phyloP scores from a whole-genome alignment of 768 basidiomycete species.

The Clitopilus passeckerianus region DNA sequence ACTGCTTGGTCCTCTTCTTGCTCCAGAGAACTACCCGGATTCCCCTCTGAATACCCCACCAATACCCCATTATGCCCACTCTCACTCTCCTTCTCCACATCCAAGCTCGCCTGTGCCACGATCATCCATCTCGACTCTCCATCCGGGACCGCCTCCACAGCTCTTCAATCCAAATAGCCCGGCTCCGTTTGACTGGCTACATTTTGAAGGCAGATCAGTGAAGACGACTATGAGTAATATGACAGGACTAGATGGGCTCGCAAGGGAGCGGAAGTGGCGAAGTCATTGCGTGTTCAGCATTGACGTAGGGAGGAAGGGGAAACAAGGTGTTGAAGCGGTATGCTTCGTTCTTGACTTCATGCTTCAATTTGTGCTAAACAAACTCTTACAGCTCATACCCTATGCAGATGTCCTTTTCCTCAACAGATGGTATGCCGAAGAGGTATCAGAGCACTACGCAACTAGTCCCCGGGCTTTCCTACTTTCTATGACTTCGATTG shows the following conservation, averaged over 20 bases:
- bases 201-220: slow-evolving; percentile 78
- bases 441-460: slow-evolving; percentile 53
- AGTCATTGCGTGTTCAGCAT: slow-evolving; percentile 78
- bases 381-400: slow-evolving; percentile 58
- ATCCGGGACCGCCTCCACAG: slow-evolving; percentile 22
- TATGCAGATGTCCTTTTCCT: slow-evolving; percentile 83
- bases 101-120: slow-evolving; percentile 18
- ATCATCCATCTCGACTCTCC: slow-evolving; percentile 2
- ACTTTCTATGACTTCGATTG: slow-evolving; percentile 63
- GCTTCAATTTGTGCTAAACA: slow-evolving; percentile 5
- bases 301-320: slow-evolving; percentile 68
- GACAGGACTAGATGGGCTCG: slow-evolving; percentile 74
- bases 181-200: slow-evolving; percentile 83
- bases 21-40: slow-evolving; percentile 69
- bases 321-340: slow-evolving; percentile 79
- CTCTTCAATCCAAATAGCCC: slow-evolving; percentile 50
- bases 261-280: slow-evolving; percentile 80
- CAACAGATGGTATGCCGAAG: slow-evolving; percentile 65
- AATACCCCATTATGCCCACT: slow-evolving; percentile 22
- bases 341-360: slow-evolving; percentile 18
- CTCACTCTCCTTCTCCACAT: slow-evolving; percentile 20
- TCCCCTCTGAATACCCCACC: slow-evolving; percentile 23
- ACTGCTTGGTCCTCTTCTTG: slow-evolving; percentile 73
- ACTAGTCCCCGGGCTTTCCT: slow-evolving; percentile 72
- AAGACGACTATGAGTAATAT: slow-evolving; percentile 79